These are phyloP conservation scores for Globisporangium uncinulatum DNA, from an alignment of 352 stramenopile species.

Conservation along the genomic window DNA sequence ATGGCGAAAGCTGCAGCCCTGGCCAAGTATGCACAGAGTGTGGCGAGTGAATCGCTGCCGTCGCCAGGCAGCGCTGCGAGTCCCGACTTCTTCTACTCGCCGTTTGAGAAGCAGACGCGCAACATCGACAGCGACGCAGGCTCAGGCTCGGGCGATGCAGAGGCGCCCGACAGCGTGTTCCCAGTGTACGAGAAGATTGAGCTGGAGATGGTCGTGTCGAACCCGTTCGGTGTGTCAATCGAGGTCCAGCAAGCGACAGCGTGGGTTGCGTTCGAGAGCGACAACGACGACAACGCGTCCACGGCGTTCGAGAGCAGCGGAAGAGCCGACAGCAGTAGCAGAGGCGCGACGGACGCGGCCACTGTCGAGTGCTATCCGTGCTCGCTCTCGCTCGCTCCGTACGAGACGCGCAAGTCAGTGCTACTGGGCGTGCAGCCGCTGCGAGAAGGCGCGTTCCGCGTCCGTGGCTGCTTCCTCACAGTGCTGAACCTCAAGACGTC, in stretches of 20 bases:
- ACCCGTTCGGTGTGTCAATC: constrained; percentile 57
- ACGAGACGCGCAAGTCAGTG: constrained; percentile 47
- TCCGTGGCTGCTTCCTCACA: constrained; percentile 60
- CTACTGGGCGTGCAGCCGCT: constrained; percentile 43
- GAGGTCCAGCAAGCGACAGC: constrained; percentile 54
- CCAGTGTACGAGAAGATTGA: constrained; percentile 52
- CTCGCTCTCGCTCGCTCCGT: constrained; percentile 37
- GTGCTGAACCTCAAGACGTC: constrained; percentile 57
- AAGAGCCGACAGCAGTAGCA: not conserved
- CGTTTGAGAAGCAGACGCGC: constrained; percentile 40
- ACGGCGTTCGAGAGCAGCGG: not conserved
- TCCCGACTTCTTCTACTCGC: constrained; percentile 56
- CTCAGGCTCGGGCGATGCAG: not conserved
- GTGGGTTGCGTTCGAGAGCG: constrained; percentile 32
- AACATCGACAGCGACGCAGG: constrained; percentile 14
- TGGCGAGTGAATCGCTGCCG: not conserved
- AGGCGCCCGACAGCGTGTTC: constrained; percentile 25
- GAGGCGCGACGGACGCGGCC: not conserved
- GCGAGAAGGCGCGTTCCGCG: constrained; percentile 26
- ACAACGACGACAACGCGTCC: not conserved
- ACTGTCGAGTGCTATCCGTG: constrained; percentile 57
- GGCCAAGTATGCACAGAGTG: constrained; percentile 17
- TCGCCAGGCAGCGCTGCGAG: constrained; percentile 4
- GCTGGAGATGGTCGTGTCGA: constrained; percentile 53
- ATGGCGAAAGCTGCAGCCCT: constrained; percentile 29